Evolutionary conservation across 306 rosid species (phyloP).

Genomic region (Spatholobus suberectus): DNA sequence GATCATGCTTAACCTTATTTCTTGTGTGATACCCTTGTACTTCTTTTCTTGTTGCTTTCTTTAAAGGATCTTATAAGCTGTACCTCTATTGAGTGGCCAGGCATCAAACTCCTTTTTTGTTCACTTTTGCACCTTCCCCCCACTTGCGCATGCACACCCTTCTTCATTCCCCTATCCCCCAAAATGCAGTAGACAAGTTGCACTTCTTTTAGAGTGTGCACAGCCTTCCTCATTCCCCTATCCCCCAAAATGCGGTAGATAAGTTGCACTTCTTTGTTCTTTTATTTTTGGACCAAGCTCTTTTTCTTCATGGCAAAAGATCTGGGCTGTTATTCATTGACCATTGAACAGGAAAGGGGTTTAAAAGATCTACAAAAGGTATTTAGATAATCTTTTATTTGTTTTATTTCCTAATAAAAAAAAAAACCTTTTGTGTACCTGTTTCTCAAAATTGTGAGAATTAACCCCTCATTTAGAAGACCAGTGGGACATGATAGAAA

Average conservation of each 20-base stretch:
- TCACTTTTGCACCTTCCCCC: background rate
- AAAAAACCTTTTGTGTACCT: background rate
- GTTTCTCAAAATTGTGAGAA: conserved; percentile 6
- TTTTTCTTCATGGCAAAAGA: background rate
- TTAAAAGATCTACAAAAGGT: background rate
- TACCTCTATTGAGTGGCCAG: background rate
- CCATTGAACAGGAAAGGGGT: background rate
- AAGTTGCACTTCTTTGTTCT: background rate
- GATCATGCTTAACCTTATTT: background rate
- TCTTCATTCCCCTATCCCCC: background rate
- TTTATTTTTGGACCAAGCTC: conserved; percentile 13
- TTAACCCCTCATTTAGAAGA: background rate
- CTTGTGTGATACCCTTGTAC: background rate
- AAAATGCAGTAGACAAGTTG: background rate
- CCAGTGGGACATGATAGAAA: background rate
- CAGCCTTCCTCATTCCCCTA: background rate
- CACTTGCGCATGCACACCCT: background rate
- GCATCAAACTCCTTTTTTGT: background rate
- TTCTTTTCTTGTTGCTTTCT: conserved; percentile 3
- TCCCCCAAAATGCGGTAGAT: background rate
- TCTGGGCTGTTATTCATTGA: conserved; percentile 19
- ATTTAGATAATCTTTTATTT: background rate
- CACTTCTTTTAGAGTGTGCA: background rate
- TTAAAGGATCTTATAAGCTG: background rate
- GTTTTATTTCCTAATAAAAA: background rate